Evolutionary conservation across 352 stramenopile species (phyloP).

Genomic region (Globisporangium emineosum): DNA sequence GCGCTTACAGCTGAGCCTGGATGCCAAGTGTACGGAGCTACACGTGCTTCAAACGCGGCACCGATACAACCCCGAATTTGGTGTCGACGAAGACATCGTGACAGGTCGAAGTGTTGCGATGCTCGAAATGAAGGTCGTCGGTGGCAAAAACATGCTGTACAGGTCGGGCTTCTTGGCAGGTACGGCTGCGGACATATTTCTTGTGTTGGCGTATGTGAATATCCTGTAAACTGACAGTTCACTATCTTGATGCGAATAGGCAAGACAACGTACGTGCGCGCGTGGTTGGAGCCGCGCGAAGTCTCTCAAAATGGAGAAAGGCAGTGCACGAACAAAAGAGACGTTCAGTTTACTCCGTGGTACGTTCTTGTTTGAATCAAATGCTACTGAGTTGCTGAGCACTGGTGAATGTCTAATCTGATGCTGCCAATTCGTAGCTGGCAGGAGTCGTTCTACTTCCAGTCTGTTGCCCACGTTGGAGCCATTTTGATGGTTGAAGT

Average conservation of each 20-base stretch:
- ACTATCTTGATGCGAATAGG: not conserved
- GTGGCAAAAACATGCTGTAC: conserved; percentile 42
- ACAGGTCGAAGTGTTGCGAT: conserved; percentile 36
- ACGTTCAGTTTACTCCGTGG: conserved; percentile 25
- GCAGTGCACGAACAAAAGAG: conserved; percentile 36
- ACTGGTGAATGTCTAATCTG: not conserved
- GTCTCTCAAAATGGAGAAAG: conserved; percentile 20
- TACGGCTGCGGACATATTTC: not conserved
- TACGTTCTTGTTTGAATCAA: conserved; percentile 8
- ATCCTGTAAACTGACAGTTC: not conserved
- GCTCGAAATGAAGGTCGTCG: conserved; percentile 44
- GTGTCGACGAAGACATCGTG: conserved; percentile 53
- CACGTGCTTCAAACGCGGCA: conserved; percentile 41
- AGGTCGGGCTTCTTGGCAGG: conserved; percentile 43
- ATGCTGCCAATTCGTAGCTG: conserved; percentile 21
- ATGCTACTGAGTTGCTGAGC: no score
- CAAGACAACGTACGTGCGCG: conserved; percentile 52
- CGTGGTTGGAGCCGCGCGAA: conserved; percentile 31
- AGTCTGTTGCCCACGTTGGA: conserved; percentile 38
- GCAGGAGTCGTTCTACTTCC: conserved; percentile 45
- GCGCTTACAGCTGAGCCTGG: conserved; percentile 45
- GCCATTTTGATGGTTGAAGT: conserved; percentile 44
- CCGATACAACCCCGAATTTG: conserved; percentile 39
- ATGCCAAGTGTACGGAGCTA: conserved; percentile 41
- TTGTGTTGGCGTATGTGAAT: not conserved